These are phyloP conservation scores for Trichoderma atrobrunneum DNA, from an alignment of 2,329 filamentous ascomycete species.

Conservation along the genomic window DNA sequence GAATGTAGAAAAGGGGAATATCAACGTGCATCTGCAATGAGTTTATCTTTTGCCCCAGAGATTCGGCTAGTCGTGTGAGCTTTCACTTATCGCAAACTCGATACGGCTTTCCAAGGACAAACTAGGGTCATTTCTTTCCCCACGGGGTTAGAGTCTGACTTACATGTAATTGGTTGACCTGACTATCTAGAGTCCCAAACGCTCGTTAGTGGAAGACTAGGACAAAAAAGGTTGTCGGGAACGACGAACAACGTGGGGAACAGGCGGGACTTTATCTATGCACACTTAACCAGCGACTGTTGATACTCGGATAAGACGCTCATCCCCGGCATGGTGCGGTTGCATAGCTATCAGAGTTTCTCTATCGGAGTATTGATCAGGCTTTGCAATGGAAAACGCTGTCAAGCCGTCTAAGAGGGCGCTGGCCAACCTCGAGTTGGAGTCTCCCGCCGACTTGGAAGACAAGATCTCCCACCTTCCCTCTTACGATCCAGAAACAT, in stretches of 20 bases:
- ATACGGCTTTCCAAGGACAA: background rate
- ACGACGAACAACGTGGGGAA: background rate
- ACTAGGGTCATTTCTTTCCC: background rate
- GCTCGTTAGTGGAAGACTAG: background rate
- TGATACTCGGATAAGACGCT: background rate
- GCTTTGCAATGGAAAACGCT: background rate
- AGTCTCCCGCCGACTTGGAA: background rate
- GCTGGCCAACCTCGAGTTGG: background rate
- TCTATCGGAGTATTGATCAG: background rate
- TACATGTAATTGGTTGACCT: background rate
- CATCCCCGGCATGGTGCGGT: background rate
- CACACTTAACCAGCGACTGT: background rate
- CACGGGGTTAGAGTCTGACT: background rate
- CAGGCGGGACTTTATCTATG: background rate
- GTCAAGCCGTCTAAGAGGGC: background rate
- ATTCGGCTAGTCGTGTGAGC: background rate
- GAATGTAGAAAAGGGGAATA: background rate
- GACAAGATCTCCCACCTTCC: background rate
- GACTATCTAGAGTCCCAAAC: background rate
- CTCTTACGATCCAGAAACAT: background rate
- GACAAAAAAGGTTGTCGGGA: background rate
- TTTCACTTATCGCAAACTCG: background rate
- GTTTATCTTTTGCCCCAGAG: background rate
- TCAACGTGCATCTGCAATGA: background rate
- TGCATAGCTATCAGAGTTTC: background rate